Conservation (phyloP, 2,329 filamentous ascomycete species). For the Apiospora hydei region DNA sequence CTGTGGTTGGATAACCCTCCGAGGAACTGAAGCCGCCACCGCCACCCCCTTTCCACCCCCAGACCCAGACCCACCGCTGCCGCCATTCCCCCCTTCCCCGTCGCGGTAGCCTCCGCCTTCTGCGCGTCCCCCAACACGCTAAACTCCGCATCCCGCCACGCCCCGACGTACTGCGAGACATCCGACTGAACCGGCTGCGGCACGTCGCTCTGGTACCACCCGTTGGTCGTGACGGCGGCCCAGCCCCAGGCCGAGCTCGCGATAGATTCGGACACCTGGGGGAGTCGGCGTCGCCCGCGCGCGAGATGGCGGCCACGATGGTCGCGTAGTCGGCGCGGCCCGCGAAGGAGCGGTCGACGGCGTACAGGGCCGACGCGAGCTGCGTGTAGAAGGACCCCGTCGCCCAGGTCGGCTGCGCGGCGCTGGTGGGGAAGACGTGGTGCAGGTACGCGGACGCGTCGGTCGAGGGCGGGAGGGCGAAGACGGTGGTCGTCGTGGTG, state of each 20-base stretch:
- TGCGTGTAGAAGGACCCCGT: conserved; percentile 32
- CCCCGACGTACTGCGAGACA: conserved; percentile 27
- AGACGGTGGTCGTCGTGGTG: neutral
- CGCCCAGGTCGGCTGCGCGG: conserved; percentile 31
- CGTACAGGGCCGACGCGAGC: conserved; percentile 32
- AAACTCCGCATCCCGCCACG: conserved; percentile 28
- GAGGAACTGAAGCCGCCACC: neutral
- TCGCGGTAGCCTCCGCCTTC: conserved; percentile 28
- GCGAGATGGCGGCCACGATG: conserved; percentile 31
- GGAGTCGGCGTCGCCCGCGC: conserved; percentile 25
- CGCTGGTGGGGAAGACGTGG: conserved; percentile 23
- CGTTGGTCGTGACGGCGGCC: conserved; percentile 30
- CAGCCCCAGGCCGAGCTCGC: conserved; percentile 30
- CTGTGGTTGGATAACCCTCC: neutral
- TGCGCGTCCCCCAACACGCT: conserved; percentile 29
- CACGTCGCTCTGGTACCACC: conserved; percentile 30
- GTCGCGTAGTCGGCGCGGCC: conserved; percentile 30
- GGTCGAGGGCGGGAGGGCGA: conserved; percentile 21
- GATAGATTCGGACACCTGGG: conserved; percentile 28
- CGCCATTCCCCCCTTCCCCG: conserved; percentile 16
- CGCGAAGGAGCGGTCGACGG: conserved; percentile 31
- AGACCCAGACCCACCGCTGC: neutral
- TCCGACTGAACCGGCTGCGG: conserved; percentile 28
- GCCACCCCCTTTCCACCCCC: neutral
- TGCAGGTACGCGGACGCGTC: conserved; percentile 26